A percentile compares a stretch with the other conserved stretches of the same genome.
These are phyloP conservation scores for Xylona heveae DNA, from an alignment of 495 filamentous ascomycete species.

Conservation along the genomic window DNA sequence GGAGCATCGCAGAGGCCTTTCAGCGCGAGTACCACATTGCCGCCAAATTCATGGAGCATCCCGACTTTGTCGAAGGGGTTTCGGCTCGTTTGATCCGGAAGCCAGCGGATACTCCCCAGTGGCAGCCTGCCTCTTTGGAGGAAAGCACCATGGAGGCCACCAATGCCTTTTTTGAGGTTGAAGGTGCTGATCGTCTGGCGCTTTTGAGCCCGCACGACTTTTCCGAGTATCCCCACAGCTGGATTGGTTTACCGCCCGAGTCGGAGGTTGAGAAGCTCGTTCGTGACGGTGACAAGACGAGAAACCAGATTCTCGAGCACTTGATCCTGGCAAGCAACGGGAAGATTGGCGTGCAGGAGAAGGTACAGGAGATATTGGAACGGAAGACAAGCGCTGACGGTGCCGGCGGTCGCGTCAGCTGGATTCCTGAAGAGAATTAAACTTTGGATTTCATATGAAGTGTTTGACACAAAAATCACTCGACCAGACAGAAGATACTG, in stretches of 20 bases:
- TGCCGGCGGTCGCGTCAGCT: too few relatives aligned
- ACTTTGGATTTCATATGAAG: too few relatives aligned
- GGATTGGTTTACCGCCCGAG: constrained; percentile 55
- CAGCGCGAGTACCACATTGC: constrained; percentile 63
- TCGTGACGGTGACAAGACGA: constrained; percentile 12
- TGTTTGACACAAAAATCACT: too few relatives aligned
- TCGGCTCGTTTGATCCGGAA: constrained; percentile 51
- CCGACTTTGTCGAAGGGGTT: constrained; percentile 78
- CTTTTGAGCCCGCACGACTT: constrained; percentile 34
- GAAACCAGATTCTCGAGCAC: constrained; percentile 2
- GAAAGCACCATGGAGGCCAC: constrained; percentile 32
- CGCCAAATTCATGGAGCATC: constrained; percentile 60
- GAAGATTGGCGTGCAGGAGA: constrained; percentile 22
- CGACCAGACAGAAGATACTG: too few relatives aligned
- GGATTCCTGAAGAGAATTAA: too few relatives aligned
- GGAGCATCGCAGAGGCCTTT: constrained; percentile 70
- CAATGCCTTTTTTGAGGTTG: constrained; percentile 34
- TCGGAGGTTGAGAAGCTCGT: constrained; percentile 38
- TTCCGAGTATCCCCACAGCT: constrained; percentile 41
- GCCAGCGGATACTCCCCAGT: constrained; percentile 32
- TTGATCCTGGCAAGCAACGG: constrained; percentile 8
- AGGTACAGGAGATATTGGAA: constrained; percentile 20
- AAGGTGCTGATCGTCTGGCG: constrained; percentile 22
- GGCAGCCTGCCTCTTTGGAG: constrained; percentile 48
- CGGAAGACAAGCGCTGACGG: constrained; percentile 8